phyloP scores from a whole-genome alignment of 495 filamentous ascomycete species.

The Tuber melanosporum region DNA sequence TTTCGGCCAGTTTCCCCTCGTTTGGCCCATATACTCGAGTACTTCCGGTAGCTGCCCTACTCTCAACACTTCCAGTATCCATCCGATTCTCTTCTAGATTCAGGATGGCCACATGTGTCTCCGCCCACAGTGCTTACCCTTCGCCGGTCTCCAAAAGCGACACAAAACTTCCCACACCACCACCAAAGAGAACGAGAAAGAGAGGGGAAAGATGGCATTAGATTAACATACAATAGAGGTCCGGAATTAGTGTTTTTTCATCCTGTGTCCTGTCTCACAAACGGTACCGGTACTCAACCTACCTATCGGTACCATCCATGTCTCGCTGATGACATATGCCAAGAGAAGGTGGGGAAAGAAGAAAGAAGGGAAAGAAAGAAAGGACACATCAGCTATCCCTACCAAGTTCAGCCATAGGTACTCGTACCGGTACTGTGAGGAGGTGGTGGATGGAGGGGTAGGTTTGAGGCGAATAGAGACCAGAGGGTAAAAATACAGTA shows the following conservation, averaged over 20 bases:
- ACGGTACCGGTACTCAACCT: not conserved
- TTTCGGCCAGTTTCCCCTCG: not conserved
- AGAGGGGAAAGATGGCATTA: not conserved
- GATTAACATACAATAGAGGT: not conserved
- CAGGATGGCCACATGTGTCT: not conserved
- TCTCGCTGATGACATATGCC: not conserved
- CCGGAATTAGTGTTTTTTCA: not conserved
- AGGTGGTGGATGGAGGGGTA: not conserved
- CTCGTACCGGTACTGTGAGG: not conserved
- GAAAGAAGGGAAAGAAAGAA: not conserved
- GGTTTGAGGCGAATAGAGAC: not conserved
- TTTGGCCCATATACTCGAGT: not conserved
- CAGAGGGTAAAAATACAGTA: not conserved
- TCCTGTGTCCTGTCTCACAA: slow-evolving; percentile 1
- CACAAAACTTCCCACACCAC: not conserved
- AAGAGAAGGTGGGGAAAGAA: not conserved
- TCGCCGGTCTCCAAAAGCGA: not conserved
- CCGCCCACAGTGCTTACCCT: not conserved
- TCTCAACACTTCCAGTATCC: not conserved
- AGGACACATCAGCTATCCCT: not conserved
- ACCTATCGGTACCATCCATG: not conserved
- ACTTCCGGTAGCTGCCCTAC: not conserved
- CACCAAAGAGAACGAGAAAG: not conserved
- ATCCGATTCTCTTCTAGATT: not conserved
- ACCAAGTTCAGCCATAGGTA: not conserved